Evolutionary conservation across 1,284 basidiomycete species (phyloP).

Genomic region (Ustilago esculenta): DNA sequence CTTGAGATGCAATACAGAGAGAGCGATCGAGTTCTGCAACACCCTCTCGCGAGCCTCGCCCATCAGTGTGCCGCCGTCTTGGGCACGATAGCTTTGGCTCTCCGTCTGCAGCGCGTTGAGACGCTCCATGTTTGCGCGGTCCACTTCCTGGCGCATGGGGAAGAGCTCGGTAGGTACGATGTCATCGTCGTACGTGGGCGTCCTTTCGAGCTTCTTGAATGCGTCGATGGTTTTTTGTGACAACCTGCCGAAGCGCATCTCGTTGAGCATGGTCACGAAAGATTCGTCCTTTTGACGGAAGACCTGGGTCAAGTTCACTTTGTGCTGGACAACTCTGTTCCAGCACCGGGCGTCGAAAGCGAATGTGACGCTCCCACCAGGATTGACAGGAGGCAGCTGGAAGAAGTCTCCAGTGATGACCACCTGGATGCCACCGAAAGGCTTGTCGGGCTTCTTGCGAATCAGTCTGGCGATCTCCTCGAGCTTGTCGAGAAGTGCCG

Average conservation of each 20-base stretch:
- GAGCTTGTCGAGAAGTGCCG: slow-evolving; percentile 88
- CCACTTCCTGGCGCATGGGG: slow-evolving; percentile 84
- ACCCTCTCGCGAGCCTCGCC: slow-evolving; percentile 45
- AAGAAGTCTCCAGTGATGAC: slow-evolving; percentile 95
- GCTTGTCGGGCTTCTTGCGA: slow-evolving; percentile 71
- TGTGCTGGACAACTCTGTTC: slow-evolving; percentile 78
- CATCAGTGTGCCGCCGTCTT: slow-evolving; percentile 50
- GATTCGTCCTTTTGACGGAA: slow-evolving; percentile 75
- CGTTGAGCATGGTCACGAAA: slow-evolving; percentile 62
- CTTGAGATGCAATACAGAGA: slow-evolving; percentile 73
- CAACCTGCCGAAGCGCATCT: slow-evolving; percentile 47
- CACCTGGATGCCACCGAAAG: slow-evolving; percentile 96
- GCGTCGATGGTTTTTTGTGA: slow-evolving; percentile 53
- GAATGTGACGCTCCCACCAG: slow-evolving; percentile 61
- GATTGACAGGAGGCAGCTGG: slow-evolving; percentile 89
- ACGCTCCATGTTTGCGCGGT: slow-evolving; percentile 76
- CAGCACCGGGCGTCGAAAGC: slow-evolving; percentile 86
- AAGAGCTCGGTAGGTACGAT: slow-evolving; percentile 69
- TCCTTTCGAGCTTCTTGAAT: slow-evolving; percentile 47
- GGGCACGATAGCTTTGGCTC: slow-evolving; percentile 48
- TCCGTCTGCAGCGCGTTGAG: slow-evolving; percentile 68
- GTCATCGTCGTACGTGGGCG: slow-evolving; percentile 44
- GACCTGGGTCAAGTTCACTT: slow-evolving; percentile 87
- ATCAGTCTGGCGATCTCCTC: slow-evolving; percentile 75
- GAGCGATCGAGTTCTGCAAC: slow-evolving; percentile 56